A percentile compares a stretch with the other conserved stretches of the same genome.
These are phyloP conservation scores for Botrytis byssoidea DNA, from an alignment of 2,329 filamentous ascomycete genomes.

Conservation along the genomic window DNA sequence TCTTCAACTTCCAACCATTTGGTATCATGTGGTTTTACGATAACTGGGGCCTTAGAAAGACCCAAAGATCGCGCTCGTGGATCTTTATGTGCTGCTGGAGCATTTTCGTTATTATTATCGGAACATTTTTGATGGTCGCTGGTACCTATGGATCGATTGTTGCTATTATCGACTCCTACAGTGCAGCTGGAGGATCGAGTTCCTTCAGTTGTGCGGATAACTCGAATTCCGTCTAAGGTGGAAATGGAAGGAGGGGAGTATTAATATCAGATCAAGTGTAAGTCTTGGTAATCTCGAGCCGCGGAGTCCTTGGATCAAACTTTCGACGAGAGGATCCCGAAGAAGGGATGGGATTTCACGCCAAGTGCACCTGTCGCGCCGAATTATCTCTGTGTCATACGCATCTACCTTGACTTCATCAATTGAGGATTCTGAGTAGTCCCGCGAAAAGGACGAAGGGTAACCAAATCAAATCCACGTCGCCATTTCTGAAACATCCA, in stretches of 20 bases:
- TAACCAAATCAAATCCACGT: not conserved
- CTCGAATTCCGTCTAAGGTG: not conserved
- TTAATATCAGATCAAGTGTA: not conserved
- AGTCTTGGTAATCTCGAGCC: not conserved
- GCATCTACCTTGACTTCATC: not conserved
- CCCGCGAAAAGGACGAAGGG: not conserved
- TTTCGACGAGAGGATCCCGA: not conserved
- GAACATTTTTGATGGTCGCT: constrained; percentile 12
- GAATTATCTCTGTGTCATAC: not conserved
- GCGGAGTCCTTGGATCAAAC: not conserved
- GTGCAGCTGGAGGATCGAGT: not conserved
- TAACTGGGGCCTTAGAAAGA: not conserved
- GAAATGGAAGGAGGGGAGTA: not conserved
- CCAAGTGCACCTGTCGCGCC: not conserved
- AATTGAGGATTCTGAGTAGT: no score
- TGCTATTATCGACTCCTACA: constrained; percentile 11
- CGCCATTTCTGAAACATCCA: not conserved
- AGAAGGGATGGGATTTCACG: no score
- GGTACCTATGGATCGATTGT: constrained; percentile 16
- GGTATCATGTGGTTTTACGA: constrained; percentile 18
- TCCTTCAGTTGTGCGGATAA: constrained; percentile 7
- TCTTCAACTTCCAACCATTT: constrained; percentile 14
- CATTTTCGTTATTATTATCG: constrained; percentile 5
- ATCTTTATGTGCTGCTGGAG: constrained; percentile 16
- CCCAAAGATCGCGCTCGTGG: not conserved